phyloP scores from a whole-genome alignment of 2,329 filamentous ascomycete species.

The Colletotrichum abscissum region DNA sequence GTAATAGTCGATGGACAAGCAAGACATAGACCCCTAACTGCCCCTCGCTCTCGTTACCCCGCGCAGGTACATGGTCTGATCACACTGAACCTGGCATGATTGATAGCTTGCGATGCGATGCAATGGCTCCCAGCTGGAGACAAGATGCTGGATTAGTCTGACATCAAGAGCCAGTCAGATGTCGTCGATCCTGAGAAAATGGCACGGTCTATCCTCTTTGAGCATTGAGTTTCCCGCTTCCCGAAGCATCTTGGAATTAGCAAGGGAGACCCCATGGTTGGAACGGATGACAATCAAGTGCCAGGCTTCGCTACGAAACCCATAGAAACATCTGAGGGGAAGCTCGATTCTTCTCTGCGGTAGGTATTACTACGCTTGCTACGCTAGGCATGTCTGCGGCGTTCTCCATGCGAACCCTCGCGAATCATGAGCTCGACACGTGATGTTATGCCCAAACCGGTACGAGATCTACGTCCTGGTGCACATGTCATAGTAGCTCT shows the following conservation, averaged over 20 bases:
- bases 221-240: conserved; percentile 1
- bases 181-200: conserved; percentile 22
- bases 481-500: neutral
- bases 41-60: conserved; percentile 25
- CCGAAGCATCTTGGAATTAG: neutral
- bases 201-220: neutral
- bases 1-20: neutral
- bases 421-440: conserved; percentile 29
- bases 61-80: conserved; percentile 30
- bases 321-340: neutral
- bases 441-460: neutral
- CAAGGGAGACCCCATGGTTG: neutral
- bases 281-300: neutral
- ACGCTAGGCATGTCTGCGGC: neutral
- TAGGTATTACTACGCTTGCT: neutral
- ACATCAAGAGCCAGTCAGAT: conserved; percentile 12
- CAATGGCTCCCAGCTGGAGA: neutral
- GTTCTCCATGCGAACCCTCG: neutral
- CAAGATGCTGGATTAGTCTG: neutral
- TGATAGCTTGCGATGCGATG: neutral
- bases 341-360: neutral
- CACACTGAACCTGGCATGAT: conserved; percentile 1
- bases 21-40: conserved; percentile 3
- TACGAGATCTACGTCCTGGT: neutral
- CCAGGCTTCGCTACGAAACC: neutral